Evolutionary conservation across 2,329 filamentous ascomycete genomes (phyloP).

Genomic region (Lasiodiplodia sp.): DNA sequence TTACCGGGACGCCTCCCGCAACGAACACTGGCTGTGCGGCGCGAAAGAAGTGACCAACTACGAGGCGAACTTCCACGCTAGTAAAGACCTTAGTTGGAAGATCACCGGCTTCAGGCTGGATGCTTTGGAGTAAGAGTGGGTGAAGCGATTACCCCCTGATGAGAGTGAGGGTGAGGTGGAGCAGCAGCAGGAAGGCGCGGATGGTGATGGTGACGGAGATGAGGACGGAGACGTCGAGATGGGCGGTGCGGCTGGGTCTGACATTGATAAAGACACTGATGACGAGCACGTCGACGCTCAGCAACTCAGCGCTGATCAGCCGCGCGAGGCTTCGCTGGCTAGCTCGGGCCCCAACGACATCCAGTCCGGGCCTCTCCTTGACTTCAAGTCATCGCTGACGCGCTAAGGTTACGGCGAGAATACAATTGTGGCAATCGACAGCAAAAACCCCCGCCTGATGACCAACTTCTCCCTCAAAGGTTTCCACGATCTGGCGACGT

Average conservation of each 20-base stretch:
- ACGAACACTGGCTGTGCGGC: not conserved
- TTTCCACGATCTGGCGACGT: too few species aligned
- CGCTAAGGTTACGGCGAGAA: too few species aligned
- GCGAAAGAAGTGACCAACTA: not conserved
- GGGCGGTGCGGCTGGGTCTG: too few species aligned
- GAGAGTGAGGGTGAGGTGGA: not conserved
- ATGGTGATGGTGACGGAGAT: too few species aligned
- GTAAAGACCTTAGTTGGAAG: not conserved
- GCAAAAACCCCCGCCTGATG: too few species aligned
- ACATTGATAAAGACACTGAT: not conserved
- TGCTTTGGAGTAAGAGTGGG: not conserved
- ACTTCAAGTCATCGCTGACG: too few species aligned
- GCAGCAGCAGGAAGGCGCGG: not conserved
- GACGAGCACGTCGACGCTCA: not conserved
- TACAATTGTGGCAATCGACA: too few species aligned
- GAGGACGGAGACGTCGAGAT: not conserved
- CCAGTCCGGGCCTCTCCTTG: too few species aligned
- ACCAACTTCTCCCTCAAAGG: too few species aligned
- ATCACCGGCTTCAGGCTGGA: constrained; percentile 1
- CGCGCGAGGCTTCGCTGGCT: not conserved
- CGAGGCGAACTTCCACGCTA: constrained; percentile 3
- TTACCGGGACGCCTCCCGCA: not conserved
- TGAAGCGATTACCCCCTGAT: not conserved
- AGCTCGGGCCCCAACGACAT: not conserved
- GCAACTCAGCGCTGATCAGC: too few species aligned